phyloP scores from a whole-genome alignment of 106 monocot species.

The Dioscorea dumetorum region DNA sequence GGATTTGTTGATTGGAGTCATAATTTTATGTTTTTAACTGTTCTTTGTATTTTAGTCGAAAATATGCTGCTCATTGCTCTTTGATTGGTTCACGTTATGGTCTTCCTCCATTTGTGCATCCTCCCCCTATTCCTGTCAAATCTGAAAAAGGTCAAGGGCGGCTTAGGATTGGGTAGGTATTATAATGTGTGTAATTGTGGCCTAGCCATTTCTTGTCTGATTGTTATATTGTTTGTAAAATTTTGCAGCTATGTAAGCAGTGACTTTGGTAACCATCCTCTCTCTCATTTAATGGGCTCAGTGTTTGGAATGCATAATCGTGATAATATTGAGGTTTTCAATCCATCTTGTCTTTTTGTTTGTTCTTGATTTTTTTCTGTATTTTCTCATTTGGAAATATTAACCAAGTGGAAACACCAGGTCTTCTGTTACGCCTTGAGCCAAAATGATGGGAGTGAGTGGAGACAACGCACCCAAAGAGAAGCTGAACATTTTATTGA shows the following conservation, averaged over 20 bases:
- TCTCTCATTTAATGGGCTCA: constrained; percentile 97
- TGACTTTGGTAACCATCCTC: constrained; percentile 97
- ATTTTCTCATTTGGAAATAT: background rate
- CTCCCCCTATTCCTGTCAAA: constrained; percentile 63
- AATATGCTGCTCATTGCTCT: constrained; percentile 89
- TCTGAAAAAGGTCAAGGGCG: constrained; percentile 47
- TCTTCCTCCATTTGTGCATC: constrained; percentile 68
- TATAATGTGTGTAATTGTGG: background rate
- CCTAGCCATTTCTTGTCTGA: background rate
- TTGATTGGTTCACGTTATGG: constrained; percentile 82
- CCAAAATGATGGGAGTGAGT: constrained; percentile 90
- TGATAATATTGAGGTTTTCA: constrained; percentile 75
- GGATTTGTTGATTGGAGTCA: background rate
- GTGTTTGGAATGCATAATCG: constrained; percentile 95
- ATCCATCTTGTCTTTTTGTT: background rate
- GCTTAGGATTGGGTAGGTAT: constrained; percentile 78
- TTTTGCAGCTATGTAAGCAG: constrained; percentile 90
- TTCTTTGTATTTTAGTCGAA: constrained; percentile 43
- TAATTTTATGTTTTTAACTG: background rate
- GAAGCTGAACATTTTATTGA: constrained; percentile 93
- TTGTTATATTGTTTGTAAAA: background rate
- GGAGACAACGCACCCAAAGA: constrained; percentile 81
- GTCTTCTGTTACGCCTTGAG: constrained; percentile 98
- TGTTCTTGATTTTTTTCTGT: background rate
- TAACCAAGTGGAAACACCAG: constrained; percentile 16